These are phyloP conservation scores for Jaapia argillacea DNA, from an alignment of 768 basidiomycete genomes.

Conservation along the genomic window DNA sequence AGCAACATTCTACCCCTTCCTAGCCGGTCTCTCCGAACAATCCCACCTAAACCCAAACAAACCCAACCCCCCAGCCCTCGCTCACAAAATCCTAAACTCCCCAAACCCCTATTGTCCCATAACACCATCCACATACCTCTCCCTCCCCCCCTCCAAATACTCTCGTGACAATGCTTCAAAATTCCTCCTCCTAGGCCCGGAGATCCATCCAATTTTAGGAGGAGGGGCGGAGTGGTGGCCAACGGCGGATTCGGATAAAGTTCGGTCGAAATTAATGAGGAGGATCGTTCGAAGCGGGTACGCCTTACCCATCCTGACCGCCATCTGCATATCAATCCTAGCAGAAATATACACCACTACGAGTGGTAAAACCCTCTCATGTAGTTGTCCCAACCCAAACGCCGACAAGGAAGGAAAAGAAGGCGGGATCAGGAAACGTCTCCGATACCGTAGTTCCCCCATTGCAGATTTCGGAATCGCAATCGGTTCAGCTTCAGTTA, in stretches of 20 bases:
- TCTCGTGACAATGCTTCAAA: no score
- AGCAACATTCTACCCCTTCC: background rate
- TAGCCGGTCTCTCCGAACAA: background rate
- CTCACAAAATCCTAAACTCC: background rate
- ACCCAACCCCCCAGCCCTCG: background rate
- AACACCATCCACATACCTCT: no score
- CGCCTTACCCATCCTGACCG: slow-evolving; percentile 22
- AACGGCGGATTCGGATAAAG: slow-evolving; percentile 12
- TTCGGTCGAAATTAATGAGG: slow-evolving; percentile 19
- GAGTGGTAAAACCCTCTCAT: no score
- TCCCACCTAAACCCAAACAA: background rate
- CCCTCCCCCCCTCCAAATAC: no score
- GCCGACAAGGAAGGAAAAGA: slow-evolving; percentile 4
- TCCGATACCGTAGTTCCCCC: slow-evolving; percentile 26
- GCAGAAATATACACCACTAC: slow-evolving; percentile 32
- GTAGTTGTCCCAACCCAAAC: no score
- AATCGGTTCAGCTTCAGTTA: slow-evolving; percentile 24
- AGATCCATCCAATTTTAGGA: no score
- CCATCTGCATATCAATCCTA: slow-evolving; percentile 24
- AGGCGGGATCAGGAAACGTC: slow-evolving; percentile 26
- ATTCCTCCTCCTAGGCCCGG: no score
- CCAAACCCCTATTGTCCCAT: no score
- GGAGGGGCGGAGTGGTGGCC: slow-evolving; percentile 33
- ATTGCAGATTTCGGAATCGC: slow-evolving; percentile 37
- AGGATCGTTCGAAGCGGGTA: slow-evolving; percentile 19